Evolutionary conservation across 2,329 filamentous ascomycete genomes (phyloP).

Genomic region (Hypoxylon sp.): DNA sequence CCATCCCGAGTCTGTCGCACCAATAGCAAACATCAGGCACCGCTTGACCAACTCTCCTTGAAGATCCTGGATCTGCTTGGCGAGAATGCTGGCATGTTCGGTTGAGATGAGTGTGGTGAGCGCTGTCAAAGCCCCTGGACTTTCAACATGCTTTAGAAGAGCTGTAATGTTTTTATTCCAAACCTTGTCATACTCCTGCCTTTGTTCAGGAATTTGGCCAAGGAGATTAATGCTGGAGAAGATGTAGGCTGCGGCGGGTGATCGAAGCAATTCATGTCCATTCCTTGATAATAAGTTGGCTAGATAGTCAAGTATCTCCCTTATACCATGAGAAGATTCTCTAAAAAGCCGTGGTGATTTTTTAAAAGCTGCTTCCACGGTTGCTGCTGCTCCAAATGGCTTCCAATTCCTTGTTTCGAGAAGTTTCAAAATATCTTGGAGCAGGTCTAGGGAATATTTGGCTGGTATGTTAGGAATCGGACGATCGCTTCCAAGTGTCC

Average conservation of each 20-base stretch:
- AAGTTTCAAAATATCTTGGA: conserved; percentile 57
- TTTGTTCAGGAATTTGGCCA: conserved; percentile 58
- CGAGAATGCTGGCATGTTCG: conserved; percentile 55
- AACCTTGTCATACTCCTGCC: conserved; percentile 55
- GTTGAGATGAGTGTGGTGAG: conserved; percentile 64
- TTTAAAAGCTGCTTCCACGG: conserved; percentile 59
- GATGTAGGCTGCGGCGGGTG: conserved; percentile 76
- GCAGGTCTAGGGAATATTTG: conserved; percentile 52
- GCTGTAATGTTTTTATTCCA: conserved; percentile 62
- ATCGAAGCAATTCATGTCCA: conserved; percentile 71
- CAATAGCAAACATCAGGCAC: conserved; percentile 57
- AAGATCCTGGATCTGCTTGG: conserved; percentile 57
- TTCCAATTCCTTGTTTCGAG: conserved; percentile 67
- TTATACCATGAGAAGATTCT: conserved; percentile 45
- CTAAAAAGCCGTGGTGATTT: conserved; percentile 60
- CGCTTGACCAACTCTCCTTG: conserved; percentile 63
- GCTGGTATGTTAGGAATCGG: conserved; percentile 51
- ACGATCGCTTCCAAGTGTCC: conserved; percentile 41
- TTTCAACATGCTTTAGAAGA: conserved; percentile 55
- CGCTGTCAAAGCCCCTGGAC: conserved; percentile 51
- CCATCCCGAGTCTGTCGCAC: conserved; percentile 54
- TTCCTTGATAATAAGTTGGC: conserved; percentile 66
- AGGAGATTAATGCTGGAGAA: conserved; percentile 74
- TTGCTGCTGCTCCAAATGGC: conserved; percentile 66
- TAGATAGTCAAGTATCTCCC: conserved; percentile 60